phyloP scores from a whole-genome alignment of 2,329 filamentous ascomycete species.

The Calycina marina region DNA sequence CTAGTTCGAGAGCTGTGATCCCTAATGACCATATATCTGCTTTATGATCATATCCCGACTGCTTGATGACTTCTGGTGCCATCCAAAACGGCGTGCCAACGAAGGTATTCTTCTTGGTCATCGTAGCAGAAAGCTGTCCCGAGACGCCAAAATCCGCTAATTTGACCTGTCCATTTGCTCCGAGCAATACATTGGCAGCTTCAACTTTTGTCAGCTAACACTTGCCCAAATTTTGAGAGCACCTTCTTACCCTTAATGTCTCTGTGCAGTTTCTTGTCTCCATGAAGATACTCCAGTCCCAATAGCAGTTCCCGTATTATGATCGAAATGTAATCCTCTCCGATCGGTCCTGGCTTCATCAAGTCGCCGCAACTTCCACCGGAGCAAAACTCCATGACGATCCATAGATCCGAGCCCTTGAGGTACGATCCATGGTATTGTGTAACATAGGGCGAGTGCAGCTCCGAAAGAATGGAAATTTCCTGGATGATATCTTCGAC shows the following conservation, averaged over 20 bases:
- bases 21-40: conserved; percentile 96
- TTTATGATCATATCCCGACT: conserved; percentile 95
- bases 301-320: conserved; percentile 81
- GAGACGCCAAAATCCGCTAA: conserved; percentile 95
- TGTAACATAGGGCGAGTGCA: conserved; percentile 91
- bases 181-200: conserved; percentile 88
- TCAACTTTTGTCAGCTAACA: conserved; percentile 5
- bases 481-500: conserved; percentile 99
- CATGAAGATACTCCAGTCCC: conserved; percentile 84
- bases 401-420: conserved; percentile 94
- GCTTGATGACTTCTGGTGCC: conserved; percentile 97
- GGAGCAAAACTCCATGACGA: conserved; percentile 98
- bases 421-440: conserved; percentile 96
- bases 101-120: conserved; percentile 99
- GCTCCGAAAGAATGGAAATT: conserved; percentile 90
- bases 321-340: conserved; percentile 94
- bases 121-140: conserved; percentile 87
- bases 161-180: conserved; percentile 88
- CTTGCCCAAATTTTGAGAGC: neutral
- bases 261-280: conserved; percentile 88
- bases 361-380: conserved; percentile 92
- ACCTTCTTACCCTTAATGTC: conserved; percentile 77
- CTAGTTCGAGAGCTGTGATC: conserved; percentile 84
- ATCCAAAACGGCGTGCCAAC: conserved; percentile 99
- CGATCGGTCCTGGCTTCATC: conserved; percentile 83